These are phyloP conservation scores for Myriangium duriaei DNA, from an alignment of 2,329 filamentous ascomycete genomes.

Conservation along the genomic window DNA sequence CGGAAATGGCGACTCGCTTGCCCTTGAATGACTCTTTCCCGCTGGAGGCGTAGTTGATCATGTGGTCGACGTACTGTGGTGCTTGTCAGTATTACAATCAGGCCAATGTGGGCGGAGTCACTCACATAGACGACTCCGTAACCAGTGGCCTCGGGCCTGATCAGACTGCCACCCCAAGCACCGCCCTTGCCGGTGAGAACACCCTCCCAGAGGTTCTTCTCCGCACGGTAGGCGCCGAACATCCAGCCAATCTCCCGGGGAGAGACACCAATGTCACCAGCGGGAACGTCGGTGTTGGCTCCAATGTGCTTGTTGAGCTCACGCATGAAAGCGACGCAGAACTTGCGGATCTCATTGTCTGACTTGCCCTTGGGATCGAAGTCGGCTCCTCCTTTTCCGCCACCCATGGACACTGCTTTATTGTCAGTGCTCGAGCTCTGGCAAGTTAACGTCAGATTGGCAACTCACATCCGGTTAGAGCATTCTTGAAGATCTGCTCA, in stretches of 20 bases:
- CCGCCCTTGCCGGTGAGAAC: constrained; percentile 92
- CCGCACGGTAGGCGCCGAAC: constrained; percentile 85
- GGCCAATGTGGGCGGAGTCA: too few species aligned
- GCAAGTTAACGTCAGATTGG: background rate
- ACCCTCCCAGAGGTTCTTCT: constrained; percentile 86
- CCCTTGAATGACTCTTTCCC: constrained; percentile 75
- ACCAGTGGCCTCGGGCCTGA: constrained; percentile 92
- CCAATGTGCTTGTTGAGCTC: constrained; percentile 94
- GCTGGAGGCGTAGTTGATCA: constrained; percentile 72
- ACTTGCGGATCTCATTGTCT: constrained; percentile 92
- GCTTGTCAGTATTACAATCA: background rate
- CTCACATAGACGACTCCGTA: constrained; percentile 83
- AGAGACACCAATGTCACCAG: constrained; percentile 90
- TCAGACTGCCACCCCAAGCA: constrained; percentile 83
- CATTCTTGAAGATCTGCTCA: constrained; percentile 99
- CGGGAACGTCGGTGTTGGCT: constrained; percentile 88
- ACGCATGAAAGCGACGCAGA: constrained; percentile 93
- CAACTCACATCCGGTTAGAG: constrained; percentile 74
- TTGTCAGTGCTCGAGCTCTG: constrained; percentile 10
- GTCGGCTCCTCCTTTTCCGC: constrained; percentile 94
- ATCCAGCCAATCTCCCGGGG: constrained; percentile 88
- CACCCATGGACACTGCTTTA: constrained; percentile 70
- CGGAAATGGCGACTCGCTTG: constrained; percentile 91
- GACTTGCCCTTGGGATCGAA: constrained; percentile 99
- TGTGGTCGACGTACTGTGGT: constrained; percentile 69